Conservation (phyloP, 352 stramenopile genomes). For the Elongisporangium prolatum region DNA sequence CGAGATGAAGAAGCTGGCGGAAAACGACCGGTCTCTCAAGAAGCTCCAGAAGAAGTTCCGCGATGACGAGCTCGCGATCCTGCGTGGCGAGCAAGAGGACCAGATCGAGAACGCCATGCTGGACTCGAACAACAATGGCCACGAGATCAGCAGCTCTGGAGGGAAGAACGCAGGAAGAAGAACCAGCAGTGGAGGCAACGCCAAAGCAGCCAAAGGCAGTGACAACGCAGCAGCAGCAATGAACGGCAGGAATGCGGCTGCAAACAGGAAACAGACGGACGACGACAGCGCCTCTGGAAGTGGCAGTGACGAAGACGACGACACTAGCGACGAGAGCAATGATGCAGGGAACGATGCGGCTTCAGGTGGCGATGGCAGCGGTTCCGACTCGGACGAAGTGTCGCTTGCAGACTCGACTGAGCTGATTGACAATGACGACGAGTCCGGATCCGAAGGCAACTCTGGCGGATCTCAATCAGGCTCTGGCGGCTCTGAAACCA, state of each 20-base stretch:
- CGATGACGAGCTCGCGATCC: constrained; percentile 87
- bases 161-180: constrained; percentile 24
- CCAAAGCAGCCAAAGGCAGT: constrained; percentile 26
- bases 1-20: constrained; percentile 84
- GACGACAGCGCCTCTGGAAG: constrained; percentile 34
- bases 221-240: constrained; percentile 7
- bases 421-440: constrained; percentile 83
- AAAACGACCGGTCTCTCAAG: constrained; percentile 88
- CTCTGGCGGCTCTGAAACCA: constrained; percentile 56
- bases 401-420: constrained; percentile 79
- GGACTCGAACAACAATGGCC: constrained; percentile 42
- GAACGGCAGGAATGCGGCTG: constrained; percentile 33
- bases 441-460: constrained; percentile 41
- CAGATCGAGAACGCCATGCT: constrained; percentile 61
- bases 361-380: constrained; percentile 9
- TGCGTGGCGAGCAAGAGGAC: constrained; percentile 86
- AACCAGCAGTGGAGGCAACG: constrained; percentile 28
- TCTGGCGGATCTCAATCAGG: constrained; percentile 57
- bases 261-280: constrained; percentile 42
- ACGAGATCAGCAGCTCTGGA: constrained; percentile 6
- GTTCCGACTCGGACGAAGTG: constrained; percentile 76
- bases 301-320: constrained; percentile 34
- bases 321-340: constrained; percentile 49
- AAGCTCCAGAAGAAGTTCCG: constrained; percentile 92
- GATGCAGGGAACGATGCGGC: constrained; percentile 13